A percentile compares a stretch with the other conserved stretches of the same genome.
phyloP scores from a whole-genome alignment of 306 rosid genomes.

The Begonia fuchsioides region DNA sequence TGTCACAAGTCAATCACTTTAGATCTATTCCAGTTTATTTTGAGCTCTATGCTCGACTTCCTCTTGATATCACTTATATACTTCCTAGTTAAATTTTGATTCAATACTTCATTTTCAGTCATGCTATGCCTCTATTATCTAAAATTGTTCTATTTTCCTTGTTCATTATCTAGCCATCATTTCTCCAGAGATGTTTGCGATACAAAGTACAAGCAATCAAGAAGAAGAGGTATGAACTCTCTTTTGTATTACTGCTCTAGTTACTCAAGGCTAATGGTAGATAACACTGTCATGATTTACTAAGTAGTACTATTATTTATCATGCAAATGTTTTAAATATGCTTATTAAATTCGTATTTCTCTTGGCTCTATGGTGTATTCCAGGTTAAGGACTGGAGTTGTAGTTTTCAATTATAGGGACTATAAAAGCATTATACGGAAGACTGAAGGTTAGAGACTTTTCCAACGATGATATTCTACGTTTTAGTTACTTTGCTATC shows the following conservation, averaged over 20 bases:
- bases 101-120: neutral
- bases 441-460: constrained; percentile 74
- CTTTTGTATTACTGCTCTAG: too few species aligned
- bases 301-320: neutral
- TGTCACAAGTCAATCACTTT: too few species aligned
- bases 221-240: constrained; percentile 34
- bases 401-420: constrained; percentile 91
- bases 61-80: too few species aligned
- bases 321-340: neutral
- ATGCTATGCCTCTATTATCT: neutral
- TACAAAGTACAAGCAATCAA: constrained; percentile 68
- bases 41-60: too few species aligned
- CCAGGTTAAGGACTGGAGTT: constrained; percentile 58
- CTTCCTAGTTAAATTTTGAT: too few species aligned
- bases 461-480: neutral
- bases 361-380: constrained; percentile 11
- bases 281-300: constrained; percentile 1
- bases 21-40: too few species aligned
- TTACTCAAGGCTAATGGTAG: too few species aligned
- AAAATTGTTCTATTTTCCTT: neutral
- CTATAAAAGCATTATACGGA: constrained; percentile 47
- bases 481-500: too few species aligned
- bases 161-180: constrained; percentile 44
- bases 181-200: constrained; percentile 65
- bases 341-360: neutral